These are phyloP conservation scores for Solanum appendiculatum DNA, from an alignment of 257 asterid species.

Conservation along the genomic window DNA sequence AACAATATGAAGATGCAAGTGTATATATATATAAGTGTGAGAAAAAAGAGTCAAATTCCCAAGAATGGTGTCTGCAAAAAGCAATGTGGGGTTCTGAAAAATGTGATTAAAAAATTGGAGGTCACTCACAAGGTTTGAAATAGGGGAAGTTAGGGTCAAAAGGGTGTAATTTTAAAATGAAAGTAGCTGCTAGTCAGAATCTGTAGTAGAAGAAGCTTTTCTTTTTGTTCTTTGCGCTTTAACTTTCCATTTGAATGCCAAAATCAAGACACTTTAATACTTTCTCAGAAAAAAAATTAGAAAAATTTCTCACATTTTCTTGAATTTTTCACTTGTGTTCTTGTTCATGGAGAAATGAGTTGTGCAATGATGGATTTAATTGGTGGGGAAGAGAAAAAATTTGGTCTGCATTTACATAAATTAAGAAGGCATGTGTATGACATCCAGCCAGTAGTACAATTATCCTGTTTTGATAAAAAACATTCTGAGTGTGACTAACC, in stretches of 20 bases:
- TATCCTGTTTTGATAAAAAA: neutral
- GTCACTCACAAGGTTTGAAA: constrained; percentile 32
- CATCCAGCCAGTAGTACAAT: neutral
- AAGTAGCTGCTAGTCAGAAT: constrained; percentile 19
- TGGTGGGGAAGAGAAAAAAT: neutral
- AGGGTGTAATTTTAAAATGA: constrained; percentile 10
- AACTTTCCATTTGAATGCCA: constrained; percentile 25
- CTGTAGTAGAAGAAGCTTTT: constrained; percentile 18
- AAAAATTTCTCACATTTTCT: neutral
- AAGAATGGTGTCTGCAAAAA: constrained; percentile 44
- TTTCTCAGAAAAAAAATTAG: neutral
- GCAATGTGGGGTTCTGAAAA: constrained; percentile 32
- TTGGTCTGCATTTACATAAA: neutral
- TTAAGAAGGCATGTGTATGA: neutral
- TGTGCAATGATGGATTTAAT: neutral
- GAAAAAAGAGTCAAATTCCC: constrained; percentile 25
- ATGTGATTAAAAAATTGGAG: constrained; percentile 27
- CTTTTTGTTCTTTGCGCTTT: constrained; percentile 44
- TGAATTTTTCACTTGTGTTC: neutral
- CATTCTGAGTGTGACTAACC: neutral
- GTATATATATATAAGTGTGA: neutral
- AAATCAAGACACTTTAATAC: constrained; percentile 6
- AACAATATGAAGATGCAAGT: constrained; percentile 6
- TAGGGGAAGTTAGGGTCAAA: constrained; percentile 24
- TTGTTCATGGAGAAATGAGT: neutral